phyloP scores from a whole-genome alignment of 2,329 filamentous ascomycete species.

The Cadophora luteo-olivacea region DNA sequence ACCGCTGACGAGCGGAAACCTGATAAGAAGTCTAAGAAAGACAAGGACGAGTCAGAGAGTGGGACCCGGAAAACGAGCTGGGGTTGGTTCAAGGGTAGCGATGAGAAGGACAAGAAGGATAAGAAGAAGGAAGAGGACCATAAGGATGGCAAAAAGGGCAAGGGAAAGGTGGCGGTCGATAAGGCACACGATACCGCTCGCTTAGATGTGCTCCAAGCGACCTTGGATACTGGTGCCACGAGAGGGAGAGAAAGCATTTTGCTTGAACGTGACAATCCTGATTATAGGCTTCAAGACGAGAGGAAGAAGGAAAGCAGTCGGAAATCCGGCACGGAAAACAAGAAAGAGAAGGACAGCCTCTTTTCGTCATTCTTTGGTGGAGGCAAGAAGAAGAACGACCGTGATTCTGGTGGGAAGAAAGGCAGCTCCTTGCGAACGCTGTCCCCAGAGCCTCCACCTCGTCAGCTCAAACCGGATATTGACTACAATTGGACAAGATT shows the following conservation, averaged over 20 bases:
- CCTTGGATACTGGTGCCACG: slow-evolving; percentile 71
- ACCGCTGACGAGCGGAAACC: slow-evolving; percentile 78
- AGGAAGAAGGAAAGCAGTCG: slow-evolving; percentile 80
- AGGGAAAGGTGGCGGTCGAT: slow-evolving; percentile 62
- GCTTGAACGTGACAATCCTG: slow-evolving; percentile 77
- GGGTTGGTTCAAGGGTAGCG: slow-evolving; percentile 81
- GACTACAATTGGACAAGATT: slow-evolving; percentile 98
- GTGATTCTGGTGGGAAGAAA: slow-evolving; percentile 77
- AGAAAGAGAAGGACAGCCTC: slow-evolving; percentile 93
- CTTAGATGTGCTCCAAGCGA: slow-evolving; percentile 85
- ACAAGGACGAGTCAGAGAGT: slow-evolving; percentile 67
- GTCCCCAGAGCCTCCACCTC: slow-evolving; percentile 81
- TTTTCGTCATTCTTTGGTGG: slow-evolving; percentile 94
- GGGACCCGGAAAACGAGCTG: slow-evolving; percentile 77
- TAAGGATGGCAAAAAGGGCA: slow-evolving; percentile 68
- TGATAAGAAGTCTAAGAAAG: slow-evolving; percentile 79
- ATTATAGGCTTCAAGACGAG: slow-evolving; percentile 78
- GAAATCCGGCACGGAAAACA: slow-evolving; percentile 73
- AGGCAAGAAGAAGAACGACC: slow-evolving; percentile 84
- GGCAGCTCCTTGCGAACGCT: slow-evolving; percentile 71
- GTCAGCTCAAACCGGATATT: slow-evolving; percentile 80
- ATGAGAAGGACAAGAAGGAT: slow-evolving; percentile 77
- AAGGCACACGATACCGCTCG: slow-evolving; percentile 78
- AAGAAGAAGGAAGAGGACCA: slow-evolving; percentile 65
- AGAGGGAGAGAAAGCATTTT: slow-evolving; percentile 83